Percentiles rank a stretch among this genome's conserved stretches.
Evolutionary conservation across 2,329 filamentous ascomycete species (phyloP).

Genomic region (Epichloe uncinata): DNA sequence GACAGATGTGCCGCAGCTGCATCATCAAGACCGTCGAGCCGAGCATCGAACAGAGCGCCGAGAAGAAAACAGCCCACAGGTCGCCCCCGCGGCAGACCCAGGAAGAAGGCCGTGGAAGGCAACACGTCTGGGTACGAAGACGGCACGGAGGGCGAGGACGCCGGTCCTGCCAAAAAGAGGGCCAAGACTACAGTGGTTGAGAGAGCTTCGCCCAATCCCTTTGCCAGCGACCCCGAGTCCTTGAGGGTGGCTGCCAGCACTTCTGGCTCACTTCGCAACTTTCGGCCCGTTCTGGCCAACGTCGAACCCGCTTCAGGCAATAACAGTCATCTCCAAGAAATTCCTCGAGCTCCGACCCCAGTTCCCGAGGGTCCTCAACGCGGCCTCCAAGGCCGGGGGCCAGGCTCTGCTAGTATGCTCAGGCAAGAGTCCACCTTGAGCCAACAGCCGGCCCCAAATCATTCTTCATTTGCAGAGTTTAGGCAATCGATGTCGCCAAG

Average conservation of each 20-base stretch:
- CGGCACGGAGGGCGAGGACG: slow-evolving; percentile 45
- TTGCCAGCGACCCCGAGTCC: slow-evolving; percentile 64
- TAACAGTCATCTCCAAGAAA: slow-evolving; percentile 49
- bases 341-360: slow-evolving; percentile 67
- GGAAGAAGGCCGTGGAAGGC: slow-evolving; percentile 42
- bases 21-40: slow-evolving; percentile 45
- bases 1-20: slow-evolving; percentile 10
- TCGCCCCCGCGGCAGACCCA: slow-evolving; percentile 41
- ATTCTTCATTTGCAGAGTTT: slow-evolving; percentile 30
- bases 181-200: slow-evolving; percentile 64
- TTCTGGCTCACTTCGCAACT: slow-evolving; percentile 71
- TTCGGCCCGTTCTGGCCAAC: slow-evolving; percentile 55
- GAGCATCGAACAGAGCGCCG: slow-evolving; percentile 35
- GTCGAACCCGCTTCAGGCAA: slow-evolving; percentile 22
- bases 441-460: slow-evolving; percentile 34
- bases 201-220: slow-evolving; percentile 50
- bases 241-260: slow-evolving; percentile 84
- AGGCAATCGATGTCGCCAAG: slow-evolving; percentile 27
- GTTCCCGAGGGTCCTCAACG: slow-evolving; percentile 39
- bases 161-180: slow-evolving; percentile 47
- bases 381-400: slow-evolving; percentile 16
- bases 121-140: slow-evolving; percentile 67
- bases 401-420: slow-evolving; percentile 22
- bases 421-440: slow-evolving; percentile 48
- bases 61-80: slow-evolving; percentile 35